These are phyloP conservation scores for Carpinus fangiana DNA, from an alignment of 306 rosid species.

Conservation along the genomic window DNA sequence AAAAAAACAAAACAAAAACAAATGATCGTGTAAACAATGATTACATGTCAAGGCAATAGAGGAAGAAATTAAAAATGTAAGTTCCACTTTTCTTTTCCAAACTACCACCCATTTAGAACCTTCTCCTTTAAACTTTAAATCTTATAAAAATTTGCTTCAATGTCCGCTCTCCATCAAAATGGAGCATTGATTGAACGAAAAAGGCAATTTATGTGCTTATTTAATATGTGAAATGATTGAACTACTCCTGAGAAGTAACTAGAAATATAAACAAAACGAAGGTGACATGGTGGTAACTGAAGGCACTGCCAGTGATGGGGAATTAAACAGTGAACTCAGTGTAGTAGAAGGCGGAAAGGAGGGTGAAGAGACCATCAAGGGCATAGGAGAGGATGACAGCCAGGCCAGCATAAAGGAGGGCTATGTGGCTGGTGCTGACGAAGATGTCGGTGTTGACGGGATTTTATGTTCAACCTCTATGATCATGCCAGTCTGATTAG, in stretches of 20 bases:
- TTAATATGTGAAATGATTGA: too few relatives aligned
- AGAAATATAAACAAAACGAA: conserved; percentile 45
- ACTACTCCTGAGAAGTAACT: too few relatives aligned
- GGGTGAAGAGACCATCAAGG: conserved; percentile 91
- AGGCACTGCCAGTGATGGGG: conserved; percentile 93
- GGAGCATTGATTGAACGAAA: not conserved
- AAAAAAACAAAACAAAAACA: not conserved
- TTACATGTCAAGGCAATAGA: not conserved
- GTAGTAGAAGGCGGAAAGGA: conserved; percentile 94
- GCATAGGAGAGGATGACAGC: conserved; percentile 72
- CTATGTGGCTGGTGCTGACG: conserved; percentile 72
- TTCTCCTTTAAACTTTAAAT: too few relatives aligned
- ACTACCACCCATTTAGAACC: too few relatives aligned
- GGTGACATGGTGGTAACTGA: conserved; percentile 89
- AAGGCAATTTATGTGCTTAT: too few relatives aligned
- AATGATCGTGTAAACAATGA: not conserved
- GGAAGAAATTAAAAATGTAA: not conserved
- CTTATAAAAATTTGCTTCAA: too few relatives aligned
- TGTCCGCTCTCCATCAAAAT: too few relatives aligned
- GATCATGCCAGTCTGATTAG: not conserved
- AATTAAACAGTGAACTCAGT: conserved; percentile 91
- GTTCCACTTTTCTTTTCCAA: too few relatives aligned
- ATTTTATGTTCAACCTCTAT: not conserved
- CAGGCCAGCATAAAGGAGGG: conserved; percentile 60
- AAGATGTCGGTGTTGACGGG: conserved; percentile 78